These are phyloP conservation scores for Orbilia blumenaviensis DNA, from an alignment of 2,329 filamentous ascomycete species.

Conservation along the genomic window DNA sequence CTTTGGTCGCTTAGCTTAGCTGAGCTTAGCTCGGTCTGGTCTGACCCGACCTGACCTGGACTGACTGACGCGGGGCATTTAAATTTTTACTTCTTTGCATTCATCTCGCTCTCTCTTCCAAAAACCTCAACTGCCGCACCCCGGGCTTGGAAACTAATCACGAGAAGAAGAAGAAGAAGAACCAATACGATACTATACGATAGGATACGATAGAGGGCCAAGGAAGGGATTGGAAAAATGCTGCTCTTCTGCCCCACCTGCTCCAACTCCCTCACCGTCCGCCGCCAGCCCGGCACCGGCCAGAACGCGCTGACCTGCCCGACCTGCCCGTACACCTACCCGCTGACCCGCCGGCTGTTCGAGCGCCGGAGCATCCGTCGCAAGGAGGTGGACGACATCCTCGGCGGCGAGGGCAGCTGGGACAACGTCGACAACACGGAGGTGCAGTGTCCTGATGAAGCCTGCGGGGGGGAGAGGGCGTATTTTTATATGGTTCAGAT, in stretches of 20 bases:
- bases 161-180: no score
- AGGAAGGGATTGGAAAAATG: slow-evolving; percentile 44
- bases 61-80: no score
- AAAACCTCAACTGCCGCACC: background rate
- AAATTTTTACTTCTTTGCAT: no score
- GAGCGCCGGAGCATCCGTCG: slow-evolving; percentile 81
- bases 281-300: slow-evolving; percentile 60
- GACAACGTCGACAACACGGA: slow-evolving; percentile 84
- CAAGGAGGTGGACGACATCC: slow-evolving; percentile 85
- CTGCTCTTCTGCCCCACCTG: slow-evolving; percentile 76
- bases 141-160: no score
- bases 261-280: slow-evolving; percentile 81
- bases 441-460: slow-evolving; percentile 82
- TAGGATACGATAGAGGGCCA: no score
- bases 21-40: no score
- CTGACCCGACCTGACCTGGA: no score
- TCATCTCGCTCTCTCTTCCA: no score
- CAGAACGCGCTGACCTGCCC: slow-evolving; percentile 91
- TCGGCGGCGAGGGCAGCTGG: slow-evolving; percentile 88
- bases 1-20: no score
- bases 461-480: slow-evolving; percentile 82
- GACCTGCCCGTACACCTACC: slow-evolving; percentile 91
- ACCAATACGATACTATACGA: no score
- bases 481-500: slow-evolving; percentile 98
- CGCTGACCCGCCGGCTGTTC: slow-evolving; percentile 78